Base-by-base conservation (phyloP, 257 asterid species). In the Handroanthus guayacan region DNA sequence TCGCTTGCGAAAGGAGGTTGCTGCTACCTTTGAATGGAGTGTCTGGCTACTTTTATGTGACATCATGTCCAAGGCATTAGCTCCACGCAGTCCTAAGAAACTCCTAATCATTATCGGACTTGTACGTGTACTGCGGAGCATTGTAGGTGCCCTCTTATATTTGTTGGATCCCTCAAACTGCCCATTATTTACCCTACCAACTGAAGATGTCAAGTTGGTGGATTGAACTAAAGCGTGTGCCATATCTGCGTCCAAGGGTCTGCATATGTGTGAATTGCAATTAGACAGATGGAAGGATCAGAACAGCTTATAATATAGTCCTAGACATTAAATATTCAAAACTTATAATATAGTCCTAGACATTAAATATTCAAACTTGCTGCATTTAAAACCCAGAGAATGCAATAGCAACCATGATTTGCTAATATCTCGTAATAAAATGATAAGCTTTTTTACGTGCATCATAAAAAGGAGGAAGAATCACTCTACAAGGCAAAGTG, bases 41-140 rank as follows among this genome's bases (percentile, higher is more conserved):
- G 90, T 86, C 55, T 83, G 84, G 13, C 85, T 82, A 58, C 62
- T 75, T 79, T 51, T 76, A 65, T 82, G 82, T 58, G 76, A 84
- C 82, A 88, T 62, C 47, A 61, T 81, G 82, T 92, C 99, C 77
- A 92, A 73, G 56, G 94, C 87, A 80, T 91, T 92, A 55, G 89
- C 84, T 48, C 88, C 86, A n/a, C 98, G 90, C 47, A 95, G 81
- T 20, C 97, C 97, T 9, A 93, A 67, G 80, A 87, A 95, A 51
- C 82, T 78, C 74, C 79, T 81, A 82, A 92, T 63, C 73, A 80
- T 80, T 18, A 78, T 56, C 3, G 95, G 85, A 39, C 88, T 31
- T 2, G 84, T 55, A 60, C 58, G 86, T 56, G 81, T 67, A 67
- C 74, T 77, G 84, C 90, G 86, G 44, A 86, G 83, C 97, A 92